Percentiles rank a stretch among this genome's conserved stretches.
Evolutionary conservation across 441 rosid genomes (phyloP).

Genomic region (Erysimum cheiri): DNA sequence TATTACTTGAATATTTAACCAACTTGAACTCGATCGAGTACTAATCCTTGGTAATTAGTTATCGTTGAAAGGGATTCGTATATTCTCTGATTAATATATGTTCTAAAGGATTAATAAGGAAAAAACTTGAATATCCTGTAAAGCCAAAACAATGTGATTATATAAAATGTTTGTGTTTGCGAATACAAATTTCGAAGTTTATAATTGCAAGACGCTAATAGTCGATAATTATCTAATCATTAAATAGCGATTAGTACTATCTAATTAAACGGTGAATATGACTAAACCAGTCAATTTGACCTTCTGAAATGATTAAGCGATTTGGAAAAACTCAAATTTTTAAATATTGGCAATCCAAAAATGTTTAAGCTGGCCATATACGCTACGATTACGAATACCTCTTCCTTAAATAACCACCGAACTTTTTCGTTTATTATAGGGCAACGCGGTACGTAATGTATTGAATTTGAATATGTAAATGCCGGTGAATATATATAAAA

Average conservation of each 20-base stretch:
- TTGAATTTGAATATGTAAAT: not conserved
- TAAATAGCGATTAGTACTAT: not conserved
- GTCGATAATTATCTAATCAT: not conserved
- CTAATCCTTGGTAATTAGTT: not conserved
- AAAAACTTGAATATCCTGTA: not conserved
- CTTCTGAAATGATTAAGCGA: not conserved
- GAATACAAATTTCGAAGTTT: not conserved
- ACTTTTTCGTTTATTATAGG: not conserved
- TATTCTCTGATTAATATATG: not conserved
- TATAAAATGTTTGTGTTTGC: conserved; percentile 2
- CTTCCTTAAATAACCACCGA: conserved; percentile 32
- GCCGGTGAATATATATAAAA: conserved; percentile 35
- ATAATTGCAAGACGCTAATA: conserved; percentile 4
- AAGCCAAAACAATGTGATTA: not conserved
- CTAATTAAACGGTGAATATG: not conserved
- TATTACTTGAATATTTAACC: conserved; percentile 12
- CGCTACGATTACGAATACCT: not conserved
- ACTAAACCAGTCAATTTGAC: not conserved
- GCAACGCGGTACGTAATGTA: not conserved
- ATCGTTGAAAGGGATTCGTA: not conserved
- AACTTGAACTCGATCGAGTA: conserved; percentile 11
- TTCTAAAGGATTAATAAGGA: not conserved
- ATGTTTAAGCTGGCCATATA: not conserved
- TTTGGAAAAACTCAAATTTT: not conserved
- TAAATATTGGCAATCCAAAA: too few species aligned